A percentile compares a stretch with the other conserved stretches of the same genome.
These are phyloP conservation scores for Fennellomyces sp. DNA, from an alignment of 371 early-diverging fungal genomes.

Conservation along the genomic window DNA sequence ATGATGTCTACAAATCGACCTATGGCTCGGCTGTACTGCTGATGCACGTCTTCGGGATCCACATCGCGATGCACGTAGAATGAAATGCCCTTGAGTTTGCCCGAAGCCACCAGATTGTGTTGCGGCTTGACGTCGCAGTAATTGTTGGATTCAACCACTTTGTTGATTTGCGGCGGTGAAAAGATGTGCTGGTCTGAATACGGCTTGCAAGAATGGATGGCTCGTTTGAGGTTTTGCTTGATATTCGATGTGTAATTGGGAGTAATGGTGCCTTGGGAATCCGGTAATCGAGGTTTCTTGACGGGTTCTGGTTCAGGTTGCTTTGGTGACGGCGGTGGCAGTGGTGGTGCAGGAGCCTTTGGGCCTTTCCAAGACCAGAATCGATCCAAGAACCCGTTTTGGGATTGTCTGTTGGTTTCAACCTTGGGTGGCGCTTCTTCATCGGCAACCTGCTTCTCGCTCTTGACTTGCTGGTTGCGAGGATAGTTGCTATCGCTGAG, in stretches of 20 bases:
- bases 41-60: slow-evolving; percentile 41
- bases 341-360: slow-evolving; percentile 2
- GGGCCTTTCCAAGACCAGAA: slow-evolving; percentile 29
- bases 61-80: slow-evolving; percentile 57
- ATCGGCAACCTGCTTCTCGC: background rate
- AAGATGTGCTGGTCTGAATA: slow-evolving; percentile 45
- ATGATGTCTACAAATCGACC: slow-evolving; percentile 61
- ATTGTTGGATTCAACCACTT: slow-evolving; percentile 39
- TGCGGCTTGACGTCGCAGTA: slow-evolving; percentile 64
- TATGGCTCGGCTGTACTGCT: slow-evolving; percentile 48
- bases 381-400: slow-evolving; percentile 29
- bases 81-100: slow-evolving; percentile 51
- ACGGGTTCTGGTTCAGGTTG: slow-evolving; percentile 4
- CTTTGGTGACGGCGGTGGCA: background rate
- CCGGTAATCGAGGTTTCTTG: slow-evolving; percentile 37
- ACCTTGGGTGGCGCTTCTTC: background rate
- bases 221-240: slow-evolving; percentile 50
- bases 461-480: background rate
- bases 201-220: slow-evolving; percentile 61
- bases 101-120: slow-evolving; percentile 56
- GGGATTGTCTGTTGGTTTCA: background rate
- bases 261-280: slow-evolving; percentile 40
- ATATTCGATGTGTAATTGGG: slow-evolving; percentile 56
- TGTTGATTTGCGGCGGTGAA: slow-evolving; percentile 48
- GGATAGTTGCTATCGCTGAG: slow-evolving; percentile 65